Percentiles rank a stretch among this genome's conserved stretches.
phyloP scores from a whole-genome alignment of 2,329 filamentous ascomycete species.

The Colletotrichum viniferum region DNA sequence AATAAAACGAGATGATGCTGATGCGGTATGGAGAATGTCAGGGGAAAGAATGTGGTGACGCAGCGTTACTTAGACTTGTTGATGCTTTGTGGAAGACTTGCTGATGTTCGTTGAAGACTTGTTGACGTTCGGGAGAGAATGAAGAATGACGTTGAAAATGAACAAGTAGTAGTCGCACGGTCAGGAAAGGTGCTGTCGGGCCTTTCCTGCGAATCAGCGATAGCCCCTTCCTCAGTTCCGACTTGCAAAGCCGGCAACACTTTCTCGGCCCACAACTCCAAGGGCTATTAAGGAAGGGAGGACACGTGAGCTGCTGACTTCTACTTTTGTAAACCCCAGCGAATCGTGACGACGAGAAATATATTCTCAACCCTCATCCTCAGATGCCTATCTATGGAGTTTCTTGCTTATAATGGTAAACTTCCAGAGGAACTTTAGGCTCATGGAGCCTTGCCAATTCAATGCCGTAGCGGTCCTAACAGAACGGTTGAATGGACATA shows the following conservation, averaged over 20 bases:
- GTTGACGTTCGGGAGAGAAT: rapidly evolving
- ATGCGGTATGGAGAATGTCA: not conserved
- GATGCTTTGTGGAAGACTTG: not conserved
- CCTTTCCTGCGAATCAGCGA: not conserved
- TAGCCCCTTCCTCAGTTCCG: not conserved
- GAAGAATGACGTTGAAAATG: not conserved
- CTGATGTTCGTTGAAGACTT: not conserved
- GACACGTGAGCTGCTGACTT: no score
- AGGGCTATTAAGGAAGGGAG: no score
- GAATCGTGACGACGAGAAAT: no score
- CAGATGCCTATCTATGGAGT: no score
- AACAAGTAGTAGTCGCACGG: rapidly evolving
- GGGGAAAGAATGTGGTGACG: not conserved
- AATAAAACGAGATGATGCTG: not conserved
- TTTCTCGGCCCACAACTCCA: no score
- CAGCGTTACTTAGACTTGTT: not conserved
- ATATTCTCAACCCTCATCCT: no score
- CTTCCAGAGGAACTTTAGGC: no score
- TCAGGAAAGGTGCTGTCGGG: rapidly evolving
- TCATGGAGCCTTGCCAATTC: no score
- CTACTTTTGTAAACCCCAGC: no score
- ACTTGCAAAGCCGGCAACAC: not conserved
- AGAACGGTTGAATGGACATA: no score
- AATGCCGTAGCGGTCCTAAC: no score
- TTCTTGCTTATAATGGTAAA: no score